A percentile compares a stretch with the other conserved stretches of the same genome.
These are phyloP conservation scores for Solanum stenotomum DNA, from an alignment of 257 asterid species.

Conservation along the genomic window DNA sequence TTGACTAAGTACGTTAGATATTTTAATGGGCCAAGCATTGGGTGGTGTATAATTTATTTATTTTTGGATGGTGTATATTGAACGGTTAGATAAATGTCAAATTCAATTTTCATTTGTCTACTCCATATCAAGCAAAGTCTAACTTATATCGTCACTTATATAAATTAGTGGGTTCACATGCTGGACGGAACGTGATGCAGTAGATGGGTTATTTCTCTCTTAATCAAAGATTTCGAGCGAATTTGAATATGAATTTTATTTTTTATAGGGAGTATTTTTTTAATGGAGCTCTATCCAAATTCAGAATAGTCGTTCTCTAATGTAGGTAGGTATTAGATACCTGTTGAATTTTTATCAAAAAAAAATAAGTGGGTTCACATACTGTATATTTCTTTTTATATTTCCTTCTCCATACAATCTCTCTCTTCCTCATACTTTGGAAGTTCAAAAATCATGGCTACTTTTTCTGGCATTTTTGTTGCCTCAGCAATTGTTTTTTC, in stretches of 20 bases:
- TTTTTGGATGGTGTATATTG: background rate
- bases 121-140: background rate
- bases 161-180: background rate
- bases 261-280: too few relatives aligned
- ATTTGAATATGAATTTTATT: too few relatives aligned
- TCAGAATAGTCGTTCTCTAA: background rate
- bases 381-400: too few relatives aligned
- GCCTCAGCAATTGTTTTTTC: conserved; percentile 8
- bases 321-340: too few relatives aligned
- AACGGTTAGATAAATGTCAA: background rate
- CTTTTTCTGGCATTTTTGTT: background rate
- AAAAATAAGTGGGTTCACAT: too few relatives aligned
- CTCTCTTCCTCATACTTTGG: background rate
- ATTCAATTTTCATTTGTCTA: background rate
- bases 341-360: background rate
- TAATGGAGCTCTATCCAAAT: too few relatives aligned
- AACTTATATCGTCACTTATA: background rate
- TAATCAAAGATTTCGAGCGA: too few relatives aligned
- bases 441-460: background rate
- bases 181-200: accelerated
- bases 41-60: background rate
- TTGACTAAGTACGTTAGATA: background rate
- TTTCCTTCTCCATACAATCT: background rate
- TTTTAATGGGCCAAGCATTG: background rate
- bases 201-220: background rate